Conservation (phyloP, 768 basidiomycete genomes). For the Psilocybe cyanescens region DNA sequence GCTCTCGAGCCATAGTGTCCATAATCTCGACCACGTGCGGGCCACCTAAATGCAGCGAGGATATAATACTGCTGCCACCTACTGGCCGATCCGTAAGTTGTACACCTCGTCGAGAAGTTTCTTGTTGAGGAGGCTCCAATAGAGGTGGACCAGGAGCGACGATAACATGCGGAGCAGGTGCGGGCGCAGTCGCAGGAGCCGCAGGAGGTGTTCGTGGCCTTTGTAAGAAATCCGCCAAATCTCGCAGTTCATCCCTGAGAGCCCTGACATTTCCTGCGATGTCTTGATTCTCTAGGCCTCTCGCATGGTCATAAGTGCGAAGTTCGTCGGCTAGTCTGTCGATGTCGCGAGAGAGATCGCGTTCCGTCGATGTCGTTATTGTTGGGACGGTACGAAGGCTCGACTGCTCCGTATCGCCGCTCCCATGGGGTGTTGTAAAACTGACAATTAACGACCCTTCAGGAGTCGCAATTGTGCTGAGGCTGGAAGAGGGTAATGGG, state of each 20-base stretch:
- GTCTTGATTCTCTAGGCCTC: constrained; percentile 67
- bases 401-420: constrained; percentile 35
- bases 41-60: constrained; percentile 32
- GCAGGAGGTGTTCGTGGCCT: constrained; percentile 38
- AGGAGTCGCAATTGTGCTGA: constrained; percentile 32
- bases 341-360: constrained; percentile 54
- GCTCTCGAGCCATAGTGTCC: constrained; percentile 21
- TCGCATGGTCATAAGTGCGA: constrained; percentile 51
- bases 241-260: constrained; percentile 69
- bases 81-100: constrained; percentile 44
- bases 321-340: constrained; percentile 61
- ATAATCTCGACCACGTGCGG: constrained; percentile 24
- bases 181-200: background rate
- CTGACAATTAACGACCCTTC: constrained; percentile 41
- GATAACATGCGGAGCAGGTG: constrained; percentile 5
- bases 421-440: constrained; percentile 44
- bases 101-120: constrained; percentile 14
- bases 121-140: constrained; percentile 7
- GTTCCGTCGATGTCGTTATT: constrained; percentile 48
- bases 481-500: constrained; percentile 15
- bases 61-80: constrained; percentile 44
- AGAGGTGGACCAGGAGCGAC: background rate
- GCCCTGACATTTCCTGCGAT: constrained; percentile 69
- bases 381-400: constrained; percentile 36
- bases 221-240: constrained; percentile 61